Evolutionary conservation across 176 grass and related monocot genomes (phyloP).

Genomic region (Cymbopogon citratus): DNA sequence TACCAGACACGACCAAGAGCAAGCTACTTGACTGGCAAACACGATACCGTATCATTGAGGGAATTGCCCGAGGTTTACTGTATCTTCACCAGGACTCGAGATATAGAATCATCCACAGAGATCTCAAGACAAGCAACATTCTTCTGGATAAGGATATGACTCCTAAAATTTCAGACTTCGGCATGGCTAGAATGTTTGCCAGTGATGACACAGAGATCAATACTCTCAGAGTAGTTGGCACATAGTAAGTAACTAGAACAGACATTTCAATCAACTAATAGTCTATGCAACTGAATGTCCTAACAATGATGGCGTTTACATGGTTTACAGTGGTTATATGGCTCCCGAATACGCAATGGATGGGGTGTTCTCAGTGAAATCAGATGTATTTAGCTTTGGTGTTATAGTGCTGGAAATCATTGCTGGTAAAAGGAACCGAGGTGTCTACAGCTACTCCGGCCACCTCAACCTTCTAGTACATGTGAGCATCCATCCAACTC

Average conservation of each 20-base stretch:
- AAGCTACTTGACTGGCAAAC: conserved; percentile 53
- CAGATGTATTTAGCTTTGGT: conserved; percentile 69
- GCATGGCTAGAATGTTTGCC: conserved; percentile 72
- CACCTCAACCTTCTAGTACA: conserved; percentile 50
- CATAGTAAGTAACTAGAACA: conserved; percentile 51
- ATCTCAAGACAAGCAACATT: conserved; percentile 77
- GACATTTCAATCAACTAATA: neutral
- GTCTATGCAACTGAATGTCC: neutral
- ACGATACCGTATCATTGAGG: conserved; percentile 63
- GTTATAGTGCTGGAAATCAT: conserved; percentile 60
- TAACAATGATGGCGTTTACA: neutral
- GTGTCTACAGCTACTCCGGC: conserved; percentile 31
- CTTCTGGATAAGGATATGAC: conserved; percentile 71
- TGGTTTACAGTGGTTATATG: conserved; percentile 52
- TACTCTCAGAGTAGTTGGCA: conserved; percentile 65
- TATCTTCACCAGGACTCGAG: conserved; percentile 84
- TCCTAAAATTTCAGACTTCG: conserved; percentile 81
- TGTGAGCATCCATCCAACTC: conserved; percentile 27
- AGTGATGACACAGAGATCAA: conserved; percentile 45
- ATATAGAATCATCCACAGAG: conserved; percentile 72
- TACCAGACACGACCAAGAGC: conserved; percentile 46
- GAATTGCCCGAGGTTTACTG: conserved; percentile 56
- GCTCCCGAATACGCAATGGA: conserved; percentile 67
- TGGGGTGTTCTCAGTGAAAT: conserved; percentile 60
- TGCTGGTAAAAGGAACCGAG: conserved; percentile 47